phyloP scores from a whole-genome alignment of 345 rosid species.

The Euphorbia peplus region DNA sequence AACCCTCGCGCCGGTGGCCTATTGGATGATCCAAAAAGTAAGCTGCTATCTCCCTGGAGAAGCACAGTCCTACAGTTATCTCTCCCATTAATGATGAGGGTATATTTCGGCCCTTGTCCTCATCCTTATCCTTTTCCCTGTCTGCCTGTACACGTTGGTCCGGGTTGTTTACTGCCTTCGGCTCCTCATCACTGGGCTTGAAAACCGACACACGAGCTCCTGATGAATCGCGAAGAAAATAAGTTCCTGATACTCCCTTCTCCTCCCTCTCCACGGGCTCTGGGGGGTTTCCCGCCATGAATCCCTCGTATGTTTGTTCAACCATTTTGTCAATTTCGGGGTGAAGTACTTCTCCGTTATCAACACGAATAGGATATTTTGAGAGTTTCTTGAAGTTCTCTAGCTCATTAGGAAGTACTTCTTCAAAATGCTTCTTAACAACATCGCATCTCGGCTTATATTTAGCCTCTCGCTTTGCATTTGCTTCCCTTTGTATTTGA shows the following conservation, averaged over 20 bases:
- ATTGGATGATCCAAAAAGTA: conserved; percentile 80
- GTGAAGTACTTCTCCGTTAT: conserved; percentile 41
- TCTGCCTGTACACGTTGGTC: conserved; percentile 79
- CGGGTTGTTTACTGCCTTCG: conserved; percentile 89
- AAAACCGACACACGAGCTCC: conserved; percentile 67
- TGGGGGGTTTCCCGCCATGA: conserved; percentile 61
- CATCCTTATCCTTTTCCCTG: too few relatives aligned
- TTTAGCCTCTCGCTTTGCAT: too few relatives aligned
- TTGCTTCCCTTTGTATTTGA: too few relatives aligned
- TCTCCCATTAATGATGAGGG: too few relatives aligned
- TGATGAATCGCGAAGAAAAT: conserved; percentile 59
- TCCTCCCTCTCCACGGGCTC: too few relatives aligned
- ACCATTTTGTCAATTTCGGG: conserved; percentile 53
- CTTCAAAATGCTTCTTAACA: too few relatives aligned
- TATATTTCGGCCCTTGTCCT: conserved; percentile 88
- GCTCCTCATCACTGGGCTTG: conserved; percentile 89
- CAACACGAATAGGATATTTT: conserved; percentile 40
- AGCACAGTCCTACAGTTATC: too few relatives aligned
- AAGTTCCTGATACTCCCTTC: conserved; percentile 61
- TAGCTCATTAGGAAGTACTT: too few relatives aligned
- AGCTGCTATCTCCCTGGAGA: conserved; percentile 84
- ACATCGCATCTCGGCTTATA: too few relatives aligned
- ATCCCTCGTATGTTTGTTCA: conserved; percentile 50
- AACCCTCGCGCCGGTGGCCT: conserved; percentile 38
- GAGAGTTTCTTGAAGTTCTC: too few relatives aligned